Percentiles rank a stretch among this genome's conserved stretches.
phyloP scores from a whole-genome alignment of 2,329 filamentous ascomycete genomes.

The Xylaria sp. region DNA sequence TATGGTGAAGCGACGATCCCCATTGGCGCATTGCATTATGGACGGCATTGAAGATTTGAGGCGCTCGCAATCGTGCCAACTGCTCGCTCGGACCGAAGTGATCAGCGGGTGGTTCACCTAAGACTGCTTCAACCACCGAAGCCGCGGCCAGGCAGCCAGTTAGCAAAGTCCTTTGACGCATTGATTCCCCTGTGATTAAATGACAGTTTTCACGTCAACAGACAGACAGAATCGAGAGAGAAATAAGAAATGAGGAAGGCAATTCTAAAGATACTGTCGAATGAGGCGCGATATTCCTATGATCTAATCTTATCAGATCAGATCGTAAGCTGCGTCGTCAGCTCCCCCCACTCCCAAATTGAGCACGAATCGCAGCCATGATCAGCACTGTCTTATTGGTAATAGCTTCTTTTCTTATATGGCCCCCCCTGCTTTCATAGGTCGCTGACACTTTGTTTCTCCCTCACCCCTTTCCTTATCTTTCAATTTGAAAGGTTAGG shows the following conservation, averaged over 20 bases:
- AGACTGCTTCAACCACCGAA: neutral
- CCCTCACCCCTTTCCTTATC: no score
- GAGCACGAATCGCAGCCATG: neutral
- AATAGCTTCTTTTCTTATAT: neutral
- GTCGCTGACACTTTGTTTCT: no score
- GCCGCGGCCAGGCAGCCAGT: conserved; percentile 22
- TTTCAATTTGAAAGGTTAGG: no score
- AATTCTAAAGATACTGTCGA: neutral
- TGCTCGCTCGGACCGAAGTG: conserved; percentile 53
- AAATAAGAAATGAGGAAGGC: neutral
- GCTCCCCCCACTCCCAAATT: conserved; percentile 2
- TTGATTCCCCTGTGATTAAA: neutral
- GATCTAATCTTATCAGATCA: conserved; percentile 21
- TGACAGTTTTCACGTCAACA: neutral
- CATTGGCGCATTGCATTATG: conserved; percentile 79
- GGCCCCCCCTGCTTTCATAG: neutral
- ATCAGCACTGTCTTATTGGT: neutral
- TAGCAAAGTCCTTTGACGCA: neutral
- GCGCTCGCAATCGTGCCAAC: conserved; percentile 62
- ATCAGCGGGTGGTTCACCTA: conserved; percentile 2
- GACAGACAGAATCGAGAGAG: neutral
- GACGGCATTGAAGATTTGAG: conserved; percentile 77
- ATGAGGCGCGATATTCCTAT: neutral
- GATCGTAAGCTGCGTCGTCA: conserved; percentile 17
- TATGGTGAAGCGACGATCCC: conserved; percentile 78